Evolutionary conservation across 805 yeast genomes (phyloP).

Genomic region (Wickerhamomyces alni): DNA sequence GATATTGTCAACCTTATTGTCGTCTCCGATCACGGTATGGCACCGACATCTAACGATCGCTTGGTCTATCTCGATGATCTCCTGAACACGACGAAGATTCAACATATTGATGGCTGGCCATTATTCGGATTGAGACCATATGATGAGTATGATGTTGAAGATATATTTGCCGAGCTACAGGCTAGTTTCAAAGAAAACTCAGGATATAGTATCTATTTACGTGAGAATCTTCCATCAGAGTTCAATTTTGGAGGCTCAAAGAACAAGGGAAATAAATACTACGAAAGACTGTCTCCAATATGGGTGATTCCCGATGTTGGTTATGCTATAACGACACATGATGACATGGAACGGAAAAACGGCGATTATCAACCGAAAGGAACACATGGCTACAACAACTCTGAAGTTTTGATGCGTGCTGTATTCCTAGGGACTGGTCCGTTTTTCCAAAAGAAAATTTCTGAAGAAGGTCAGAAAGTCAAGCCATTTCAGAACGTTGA

Average conservation of each 20-base stretch:
- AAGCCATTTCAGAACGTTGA: conserved; percentile 69
- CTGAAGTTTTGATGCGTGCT: conserved; percentile 77
- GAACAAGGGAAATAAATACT: conserved; percentile 24
- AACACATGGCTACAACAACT: conserved; percentile 79
- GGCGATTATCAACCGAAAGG: conserved; percentile 36
- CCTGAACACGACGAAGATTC: conserved; percentile 44
- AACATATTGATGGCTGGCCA: conserved; percentile 82
- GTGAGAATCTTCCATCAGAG: conserved; percentile 45
- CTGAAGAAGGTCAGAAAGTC: conserved; percentile 22
- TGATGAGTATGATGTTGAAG: conserved; percentile 31
- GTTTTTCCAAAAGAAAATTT: conserved; percentile 38
- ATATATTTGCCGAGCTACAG: conserved; percentile 39
- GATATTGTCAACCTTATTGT: conserved; percentile 67
- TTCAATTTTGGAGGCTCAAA: conserved; percentile 27
- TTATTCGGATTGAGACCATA: conserved; percentile 67
- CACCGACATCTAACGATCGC: conserved; percentile 71
- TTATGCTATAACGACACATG: conserved; percentile 61
- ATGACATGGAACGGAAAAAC: conserved; percentile 36
- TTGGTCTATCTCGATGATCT: conserved; percentile 69
- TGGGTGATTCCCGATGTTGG: conserved; percentile 86
- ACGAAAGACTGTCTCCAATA: conserved; percentile 70
- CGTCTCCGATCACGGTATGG: conserved; percentile 93
- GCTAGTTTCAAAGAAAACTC: conserved; percentile 25
- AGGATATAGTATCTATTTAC: conserved; percentile 41
- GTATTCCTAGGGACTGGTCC: conserved; percentile 80